Conservation (phyloP, 2,329 filamentous ascomycete species). For the Microcyclosporella mali region DNA sequence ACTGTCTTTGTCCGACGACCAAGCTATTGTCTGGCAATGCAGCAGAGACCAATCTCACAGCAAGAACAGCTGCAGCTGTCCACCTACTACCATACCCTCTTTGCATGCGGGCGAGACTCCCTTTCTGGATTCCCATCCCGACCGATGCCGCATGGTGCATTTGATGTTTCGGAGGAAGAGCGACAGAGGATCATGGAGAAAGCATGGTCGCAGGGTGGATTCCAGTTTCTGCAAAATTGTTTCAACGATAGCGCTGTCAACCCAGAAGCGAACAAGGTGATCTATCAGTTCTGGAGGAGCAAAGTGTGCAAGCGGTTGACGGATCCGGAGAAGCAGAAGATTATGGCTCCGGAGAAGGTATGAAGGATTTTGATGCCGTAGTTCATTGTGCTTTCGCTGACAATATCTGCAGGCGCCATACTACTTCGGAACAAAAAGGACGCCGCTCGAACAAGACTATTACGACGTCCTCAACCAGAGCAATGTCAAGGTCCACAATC, state of each 20-base stretch:
- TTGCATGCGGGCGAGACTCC: constrained; percentile 28
- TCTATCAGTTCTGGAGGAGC: constrained; percentile 52
- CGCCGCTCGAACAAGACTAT: constrained; percentile 42
- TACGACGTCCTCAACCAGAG: constrained; percentile 41
- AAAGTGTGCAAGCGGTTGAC: constrained; percentile 47
- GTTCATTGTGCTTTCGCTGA: no score
- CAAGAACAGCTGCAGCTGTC: constrained; percentile 48
- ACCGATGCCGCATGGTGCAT: constrained; percentile 46
- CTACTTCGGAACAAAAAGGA: constrained; percentile 42
- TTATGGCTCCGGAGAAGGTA: constrained; percentile 44
- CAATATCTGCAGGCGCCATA: constrained; percentile 30
- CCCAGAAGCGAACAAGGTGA: constrained; percentile 44
- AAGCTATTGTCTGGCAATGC: constrained; percentile 59
- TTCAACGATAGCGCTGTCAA: constrained; percentile 49
- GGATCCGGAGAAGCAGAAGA: constrained; percentile 44
- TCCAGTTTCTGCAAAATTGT: constrained; percentile 47
- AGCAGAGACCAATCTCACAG: constrained; percentile 37
- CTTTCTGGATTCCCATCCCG: constrained; percentile 52
- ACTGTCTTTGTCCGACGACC: constrained; percentile 62
- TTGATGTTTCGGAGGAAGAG: constrained; percentile 37
- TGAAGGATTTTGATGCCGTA: no score
- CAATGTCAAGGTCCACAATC: constrained; percentile 38
- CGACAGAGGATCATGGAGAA: constrained; percentile 39
- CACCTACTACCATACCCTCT: constrained; percentile 42
- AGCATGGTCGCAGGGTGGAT: constrained; percentile 46